Evolutionary conservation across 73 alveolate species (phyloP).

Genomic region (Paramecium primaurelia): DNA sequence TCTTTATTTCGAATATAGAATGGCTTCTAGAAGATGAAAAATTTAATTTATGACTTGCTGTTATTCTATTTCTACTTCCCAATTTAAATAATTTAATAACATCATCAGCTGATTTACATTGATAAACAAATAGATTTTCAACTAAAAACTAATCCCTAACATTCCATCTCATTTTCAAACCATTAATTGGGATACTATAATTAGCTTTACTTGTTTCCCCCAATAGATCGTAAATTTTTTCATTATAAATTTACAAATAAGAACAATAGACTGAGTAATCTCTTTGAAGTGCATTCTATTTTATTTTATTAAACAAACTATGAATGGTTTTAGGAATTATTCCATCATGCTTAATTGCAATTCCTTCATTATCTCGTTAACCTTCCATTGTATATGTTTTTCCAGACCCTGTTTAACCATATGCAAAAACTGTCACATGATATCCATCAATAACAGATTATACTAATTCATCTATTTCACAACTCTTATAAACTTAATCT

Average conservation of each 20-base stretch:
- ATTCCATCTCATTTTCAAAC: conserved; percentile 80
- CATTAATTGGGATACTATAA: conserved; percentile 1
- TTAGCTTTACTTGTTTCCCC: conserved; percentile 29
- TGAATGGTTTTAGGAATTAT: conserved; percentile 19
- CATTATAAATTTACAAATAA: conserved; percentile 82
- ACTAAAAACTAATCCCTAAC: conserved; percentile 76
- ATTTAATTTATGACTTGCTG: conserved; percentile 92
- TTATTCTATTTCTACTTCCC: conserved; percentile 91
- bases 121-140: conserved; percentile 77
- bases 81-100: conserved; percentile 73
- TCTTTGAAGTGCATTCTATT: background rate
- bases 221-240: conserved; percentile 83
- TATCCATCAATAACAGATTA: conserved; percentile 85
- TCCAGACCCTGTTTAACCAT: conserved; percentile 97
- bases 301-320: conserved; percentile 56
- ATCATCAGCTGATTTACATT: conserved; percentile 71
- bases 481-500: conserved; percentile 70
- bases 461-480: conserved; percentile 75
- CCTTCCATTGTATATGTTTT: conserved; percentile 97
- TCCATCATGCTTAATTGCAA: background rate
- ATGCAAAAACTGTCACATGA: conserved; percentile 92
- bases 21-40: conserved; percentile 91
- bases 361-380: conserved; percentile 52
- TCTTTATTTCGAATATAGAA: conserved; percentile 87
- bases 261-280: conserved; percentile 70